Percentiles rank a stretch among this genome's conserved stretches.
These are phyloP conservation scores for Scortechinia acanthostroma DNA, from an alignment of 2,329 filamentous ascomycete genomes.

Conservation along the genomic window DNA sequence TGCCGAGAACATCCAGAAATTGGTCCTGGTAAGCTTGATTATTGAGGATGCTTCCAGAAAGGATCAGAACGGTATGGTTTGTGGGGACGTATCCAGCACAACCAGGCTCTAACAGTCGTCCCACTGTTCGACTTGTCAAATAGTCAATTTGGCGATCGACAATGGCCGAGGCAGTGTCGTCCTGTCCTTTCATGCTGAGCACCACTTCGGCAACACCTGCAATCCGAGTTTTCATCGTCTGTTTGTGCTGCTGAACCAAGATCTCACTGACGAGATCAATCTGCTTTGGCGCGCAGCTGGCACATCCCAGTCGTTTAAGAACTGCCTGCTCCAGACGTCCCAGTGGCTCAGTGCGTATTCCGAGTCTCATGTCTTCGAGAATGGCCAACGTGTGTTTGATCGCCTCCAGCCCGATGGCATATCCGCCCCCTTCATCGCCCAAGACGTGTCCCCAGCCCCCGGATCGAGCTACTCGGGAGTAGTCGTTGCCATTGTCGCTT, in stretches of 20 bases:
- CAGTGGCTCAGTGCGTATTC: not conserved
- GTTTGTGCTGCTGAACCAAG: slow-evolving; percentile 5
- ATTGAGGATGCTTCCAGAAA: no score
- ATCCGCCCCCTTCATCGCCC: slow-evolving; percentile 32
- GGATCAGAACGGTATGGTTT: no score
- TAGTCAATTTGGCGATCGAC: slow-evolving; percentile 8
- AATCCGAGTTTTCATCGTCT: slow-evolving; percentile 8
- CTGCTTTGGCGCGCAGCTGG: slow-evolving; percentile 5
- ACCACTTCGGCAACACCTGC: slow-evolving; percentile 10
- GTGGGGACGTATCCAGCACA: slow-evolving; percentile 5
- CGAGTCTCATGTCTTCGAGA: slow-evolving; percentile 14
- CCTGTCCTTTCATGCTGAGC: slow-evolving; percentile 7
- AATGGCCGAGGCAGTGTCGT: slow-evolving; percentile 9
- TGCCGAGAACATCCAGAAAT: no score
- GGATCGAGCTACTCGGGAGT: slow-evolving; percentile 18
- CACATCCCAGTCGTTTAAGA: slow-evolving; percentile 7
- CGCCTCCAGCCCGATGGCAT: slow-evolving; percentile 25
- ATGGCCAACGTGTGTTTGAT: slow-evolving; percentile 18
- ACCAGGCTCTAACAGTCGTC: slow-evolving; percentile 7
- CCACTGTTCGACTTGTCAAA: slow-evolving; percentile 7
- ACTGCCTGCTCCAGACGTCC: slow-evolving; percentile 8
- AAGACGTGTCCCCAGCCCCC: slow-evolving; percentile 34
- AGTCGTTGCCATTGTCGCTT: slow-evolving; percentile 5
- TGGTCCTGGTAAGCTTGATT: no score
- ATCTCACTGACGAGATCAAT: slow-evolving; percentile 11